Evolutionary conservation across 2,329 filamentous ascomycete species (phyloP).

Genomic region (Escovopsis sp.): DNA sequence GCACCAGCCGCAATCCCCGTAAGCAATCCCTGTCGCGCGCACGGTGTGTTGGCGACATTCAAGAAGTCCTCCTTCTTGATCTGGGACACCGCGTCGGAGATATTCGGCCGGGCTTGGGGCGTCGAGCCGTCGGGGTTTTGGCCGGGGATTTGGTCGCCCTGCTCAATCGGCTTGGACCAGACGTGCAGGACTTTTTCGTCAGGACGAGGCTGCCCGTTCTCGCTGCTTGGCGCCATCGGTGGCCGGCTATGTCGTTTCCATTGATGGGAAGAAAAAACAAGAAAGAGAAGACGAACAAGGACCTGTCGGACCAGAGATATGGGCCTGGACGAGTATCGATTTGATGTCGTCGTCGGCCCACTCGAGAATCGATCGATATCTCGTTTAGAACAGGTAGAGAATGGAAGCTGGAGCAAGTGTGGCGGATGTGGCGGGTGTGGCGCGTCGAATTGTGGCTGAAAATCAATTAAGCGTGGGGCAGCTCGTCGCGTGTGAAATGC

Average conservation of each 20-base stretch:
- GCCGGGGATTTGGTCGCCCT: constrained; percentile 8
- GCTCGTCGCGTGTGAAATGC: constrained; percentile 17
- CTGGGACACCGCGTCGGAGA: constrained; percentile 47
- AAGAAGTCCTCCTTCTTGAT: constrained; percentile 56
- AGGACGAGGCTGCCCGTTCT: constrained; percentile 12
- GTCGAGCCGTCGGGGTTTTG: constrained; percentile 5
- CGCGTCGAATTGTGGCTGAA: constrained; percentile 7
- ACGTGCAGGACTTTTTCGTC: constrained; percentile 21
- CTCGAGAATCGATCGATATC: background rate
- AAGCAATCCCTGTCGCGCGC: constrained; percentile 68
- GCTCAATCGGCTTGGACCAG: constrained; percentile 22
- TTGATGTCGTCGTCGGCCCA: background rate
- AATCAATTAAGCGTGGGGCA: constrained; percentile 19
- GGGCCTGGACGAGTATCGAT: background rate
- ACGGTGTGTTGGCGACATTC: constrained; percentile 64
- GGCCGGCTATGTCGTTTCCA: constrained; percentile 14
- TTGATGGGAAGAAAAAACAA: background rate
- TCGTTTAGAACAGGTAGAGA: background rate
- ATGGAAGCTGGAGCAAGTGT: background rate
- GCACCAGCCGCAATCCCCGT: constrained; percentile 72
- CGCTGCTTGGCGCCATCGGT: constrained; percentile 19
- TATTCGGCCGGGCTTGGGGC: constrained; percentile 9
- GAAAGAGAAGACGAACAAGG: too few species aligned
- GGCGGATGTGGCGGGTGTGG: too few species aligned
- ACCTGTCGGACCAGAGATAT: background rate